Percentiles rank a stretch among this genome's conserved stretches.
phyloP scores from a whole-genome alignment of 2,329 filamentous ascomycete genomes.

The Onygenales sp. region DNA sequence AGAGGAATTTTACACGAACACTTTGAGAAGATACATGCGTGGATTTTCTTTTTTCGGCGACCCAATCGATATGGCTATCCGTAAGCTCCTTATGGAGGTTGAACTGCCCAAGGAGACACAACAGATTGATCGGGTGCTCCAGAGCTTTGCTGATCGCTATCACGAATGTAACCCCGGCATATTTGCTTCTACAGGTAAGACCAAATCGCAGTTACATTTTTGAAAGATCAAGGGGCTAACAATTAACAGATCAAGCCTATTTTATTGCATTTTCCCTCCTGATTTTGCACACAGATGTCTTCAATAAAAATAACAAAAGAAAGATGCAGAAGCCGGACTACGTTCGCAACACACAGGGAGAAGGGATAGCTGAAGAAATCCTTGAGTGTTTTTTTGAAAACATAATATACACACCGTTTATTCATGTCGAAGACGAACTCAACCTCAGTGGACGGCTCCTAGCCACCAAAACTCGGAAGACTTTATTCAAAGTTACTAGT shows the following conservation, averaged over 20 bases:
- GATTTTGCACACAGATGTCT: constrained; percentile 95
- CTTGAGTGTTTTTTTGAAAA: constrained; percentile 97
- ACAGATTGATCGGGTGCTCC: constrained; percentile 89
- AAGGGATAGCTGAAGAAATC: constrained; percentile 88
- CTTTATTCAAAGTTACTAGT: constrained; percentile 56
- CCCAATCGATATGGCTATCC: constrained; percentile 94
- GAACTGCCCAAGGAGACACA: constrained; percentile 95
- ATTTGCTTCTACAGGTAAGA: constrained; percentile 60
- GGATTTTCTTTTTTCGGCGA: constrained; percentile 93
- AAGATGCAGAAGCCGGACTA: constrained; percentile 98
- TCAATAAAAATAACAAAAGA: constrained; percentile 99
- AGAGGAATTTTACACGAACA: constrained; percentile 72
- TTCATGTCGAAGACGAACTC: constrained; percentile 88
- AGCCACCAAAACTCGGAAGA: constrained; percentile 61
- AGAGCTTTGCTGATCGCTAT: constrained; percentile 92
- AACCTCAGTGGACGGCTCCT: constrained; percentile 61
- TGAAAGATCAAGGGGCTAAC: constrained; percentile 4
- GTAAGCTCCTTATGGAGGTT: constrained; percentile 92
- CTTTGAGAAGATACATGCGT: constrained; percentile 89
- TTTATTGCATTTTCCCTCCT: constrained; percentile 95
- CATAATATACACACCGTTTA: constrained; percentile 95
- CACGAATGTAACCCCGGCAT: constrained; percentile 98
- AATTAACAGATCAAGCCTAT: constrained; percentile 69
- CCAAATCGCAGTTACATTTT: neutral
- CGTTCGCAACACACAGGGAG: constrained; percentile 83